Evolutionary conservation across 2,329 filamentous ascomycete genomes (phyloP), one percentile per base, ranked within the genome.

Genomic region (Exophiala phaeomuriformis): DNA sequence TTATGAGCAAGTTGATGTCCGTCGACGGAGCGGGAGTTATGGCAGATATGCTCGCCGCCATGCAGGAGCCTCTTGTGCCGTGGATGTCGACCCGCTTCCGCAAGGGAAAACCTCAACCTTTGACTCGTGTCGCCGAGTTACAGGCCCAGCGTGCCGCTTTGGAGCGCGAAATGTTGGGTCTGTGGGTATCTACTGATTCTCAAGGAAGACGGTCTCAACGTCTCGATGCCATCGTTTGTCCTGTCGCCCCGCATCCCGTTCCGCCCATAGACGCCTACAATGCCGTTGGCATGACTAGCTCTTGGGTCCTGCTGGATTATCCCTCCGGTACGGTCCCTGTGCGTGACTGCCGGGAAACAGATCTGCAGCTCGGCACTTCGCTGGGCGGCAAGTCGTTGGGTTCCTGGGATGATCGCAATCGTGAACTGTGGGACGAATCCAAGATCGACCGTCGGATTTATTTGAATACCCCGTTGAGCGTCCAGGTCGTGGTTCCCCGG

Each of bases 211-310:
- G 70, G 9, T 69, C 72, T 35, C 64, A 65, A 43, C 66, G 64
- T 3, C 69, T 85, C 5, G 82, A 85, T 69, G 80, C 80, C 0
- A 76, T 86, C 48, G 75, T 86, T 51, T 81, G 77, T 57, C 83
- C 82, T 0, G 72, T 84, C 0, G 82, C 82, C 9, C 81, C 82
- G 1, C 83, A 86, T 65, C 80, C 82, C 0, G 75, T 82, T 0
- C 79, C 82, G 1, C 73, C 76, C 6, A 76, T 83, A 51, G 83
- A 86, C 67, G 70, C 75, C 1, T 85, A 80, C 68, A 83, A 83
- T 64, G 77, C 76, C 0, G 77, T 80, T 0, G 77, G 80, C 52
- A 85, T 85, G 63, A 84, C 81, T 0, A 77, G 73, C 27, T 75
- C 72, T 1, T 84, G 82, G 62, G 81, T 84, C 5, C 62, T 85